A percentile compares a stretch with the other conserved stretches of the same genome.
These are phyloP conservation scores for Raddia distichophylla DNA, from an alignment of 176 grass and related monocot species.

Conservation along the genomic window DNA sequence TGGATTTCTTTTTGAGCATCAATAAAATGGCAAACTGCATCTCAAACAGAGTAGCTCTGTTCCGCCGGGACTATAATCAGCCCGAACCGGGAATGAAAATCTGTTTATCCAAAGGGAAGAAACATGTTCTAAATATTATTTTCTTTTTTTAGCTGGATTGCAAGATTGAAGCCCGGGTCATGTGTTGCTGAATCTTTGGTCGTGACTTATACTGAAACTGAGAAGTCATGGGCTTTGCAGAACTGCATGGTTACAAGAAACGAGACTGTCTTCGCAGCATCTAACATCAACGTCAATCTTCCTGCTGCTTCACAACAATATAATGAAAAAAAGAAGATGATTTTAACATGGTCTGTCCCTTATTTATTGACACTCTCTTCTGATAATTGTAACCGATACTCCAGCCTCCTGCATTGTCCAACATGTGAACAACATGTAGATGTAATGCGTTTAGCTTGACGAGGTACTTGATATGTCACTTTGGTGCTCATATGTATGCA, in stretches of 20 bases:
- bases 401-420: not conserved
- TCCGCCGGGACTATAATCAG: not conserved
- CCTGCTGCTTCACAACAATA: constrained; percentile 13
- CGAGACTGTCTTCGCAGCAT: not conserved
- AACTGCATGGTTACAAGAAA: constrained; percentile 3
- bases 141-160: constrained; percentile 31
- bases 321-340: constrained; percentile 9
- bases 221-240: not conserved
- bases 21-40: not conserved
- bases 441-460: not conserved
- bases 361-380: constrained; percentile 8
- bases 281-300: not conserved
- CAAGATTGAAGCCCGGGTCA: constrained; percentile 24
- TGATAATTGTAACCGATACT: constrained; percentile 17
- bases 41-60: not conserved
- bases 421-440: constrained; percentile 25
- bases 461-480: constrained; percentile 18
- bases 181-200: constrained; percentile 33
- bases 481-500: constrained; percentile 19
- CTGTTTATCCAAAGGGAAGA: not conserved
- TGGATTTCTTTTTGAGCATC: not conserved
- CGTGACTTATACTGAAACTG: constrained; percentile 9
- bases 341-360: constrained; percentile 10
- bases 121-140: constrained; percentile 24
- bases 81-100: not conserved